These are phyloP conservation scores for Filobasidium floriforme DNA, from an alignment of 768 basidiomycete species.

Conservation along the genomic window DNA sequence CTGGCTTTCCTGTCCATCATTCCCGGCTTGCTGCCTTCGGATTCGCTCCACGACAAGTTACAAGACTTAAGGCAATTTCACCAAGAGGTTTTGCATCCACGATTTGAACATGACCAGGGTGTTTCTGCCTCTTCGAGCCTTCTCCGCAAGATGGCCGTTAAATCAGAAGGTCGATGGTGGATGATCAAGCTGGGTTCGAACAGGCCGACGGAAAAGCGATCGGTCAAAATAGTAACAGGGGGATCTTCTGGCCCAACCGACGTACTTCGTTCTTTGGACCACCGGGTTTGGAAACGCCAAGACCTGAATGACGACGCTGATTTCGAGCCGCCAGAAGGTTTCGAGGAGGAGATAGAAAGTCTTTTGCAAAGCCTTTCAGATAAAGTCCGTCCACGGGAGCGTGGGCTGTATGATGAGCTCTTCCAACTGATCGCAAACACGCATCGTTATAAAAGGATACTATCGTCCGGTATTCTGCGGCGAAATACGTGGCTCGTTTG, in stretches of 20 bases:
- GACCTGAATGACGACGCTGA: conserved; percentile 25
- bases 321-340: conserved; percentile 65
- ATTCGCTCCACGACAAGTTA: background rate
- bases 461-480: conserved; percentile 84
- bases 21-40: conserved; percentile 12
- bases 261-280: conserved; percentile 42
- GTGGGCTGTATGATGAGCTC: background rate
- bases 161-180: conserved; percentile 42
- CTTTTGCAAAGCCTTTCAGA: conserved; percentile 71
- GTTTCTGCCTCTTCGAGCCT: conserved; percentile 7
- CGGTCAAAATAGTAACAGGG: background rate
- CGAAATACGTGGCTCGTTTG: conserved; percentile 82
- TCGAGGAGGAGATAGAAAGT: conserved; percentile 66
- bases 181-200: conserved; percentile 28
- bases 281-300: conserved; percentile 6
- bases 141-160: conserved; percentile 39
- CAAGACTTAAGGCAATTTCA: conserved; percentile 10
- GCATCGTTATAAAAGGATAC: conserved; percentile 60
- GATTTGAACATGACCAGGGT: background rate
- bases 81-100: background rate
- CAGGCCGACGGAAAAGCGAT: background rate
- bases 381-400: conserved; percentile 53
- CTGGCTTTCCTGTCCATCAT: conserved; percentile 15
- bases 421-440: background rate
- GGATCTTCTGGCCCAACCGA: background rate